Conservation (phyloP, 805 yeast genomes). For the Schizosaccharomyces osmophilus region DNA sequence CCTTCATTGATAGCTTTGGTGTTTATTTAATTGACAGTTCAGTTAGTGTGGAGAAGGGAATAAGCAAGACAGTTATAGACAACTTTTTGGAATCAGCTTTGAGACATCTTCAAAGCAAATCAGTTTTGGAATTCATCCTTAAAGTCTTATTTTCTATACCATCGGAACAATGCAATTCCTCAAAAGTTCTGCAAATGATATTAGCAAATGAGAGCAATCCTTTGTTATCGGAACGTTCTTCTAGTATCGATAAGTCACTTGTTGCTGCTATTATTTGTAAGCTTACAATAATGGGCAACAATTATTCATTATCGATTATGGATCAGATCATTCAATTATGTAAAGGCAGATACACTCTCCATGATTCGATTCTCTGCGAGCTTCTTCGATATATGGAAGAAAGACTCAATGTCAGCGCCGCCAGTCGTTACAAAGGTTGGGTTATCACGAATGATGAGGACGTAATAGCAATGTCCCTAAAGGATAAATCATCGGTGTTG, state of each 20-base stretch:
- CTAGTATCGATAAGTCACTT: not conserved
- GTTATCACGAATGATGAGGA: not conserved
- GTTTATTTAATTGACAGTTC: not conserved
- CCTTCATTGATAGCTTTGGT: not conserved
- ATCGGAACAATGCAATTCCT: not conserved
- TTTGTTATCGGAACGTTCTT: not conserved
- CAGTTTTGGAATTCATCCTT: not conserved
- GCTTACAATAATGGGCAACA: not conserved
- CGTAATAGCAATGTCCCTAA: not conserved
- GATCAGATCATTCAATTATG: not conserved
- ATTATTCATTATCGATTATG: not conserved
- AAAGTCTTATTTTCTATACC: not conserved
- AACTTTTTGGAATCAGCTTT: not conserved
- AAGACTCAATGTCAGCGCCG: not conserved
- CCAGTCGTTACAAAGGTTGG: not conserved
- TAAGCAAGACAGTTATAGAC: not conserved
- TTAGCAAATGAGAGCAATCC: constrained; percentile 25
- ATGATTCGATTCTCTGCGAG: constrained; percentile 24
- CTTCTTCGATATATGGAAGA: constrained; percentile 34
- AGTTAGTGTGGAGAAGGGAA: not conserved
- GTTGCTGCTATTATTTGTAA: not conserved
- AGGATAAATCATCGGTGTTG: not conserved
- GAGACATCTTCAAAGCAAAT: not conserved
- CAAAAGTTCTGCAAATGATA: constrained; percentile 36
- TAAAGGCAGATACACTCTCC: not conserved